Conservation (phyloP, 345 rosid genomes). For the Salix caprea region DNA sequence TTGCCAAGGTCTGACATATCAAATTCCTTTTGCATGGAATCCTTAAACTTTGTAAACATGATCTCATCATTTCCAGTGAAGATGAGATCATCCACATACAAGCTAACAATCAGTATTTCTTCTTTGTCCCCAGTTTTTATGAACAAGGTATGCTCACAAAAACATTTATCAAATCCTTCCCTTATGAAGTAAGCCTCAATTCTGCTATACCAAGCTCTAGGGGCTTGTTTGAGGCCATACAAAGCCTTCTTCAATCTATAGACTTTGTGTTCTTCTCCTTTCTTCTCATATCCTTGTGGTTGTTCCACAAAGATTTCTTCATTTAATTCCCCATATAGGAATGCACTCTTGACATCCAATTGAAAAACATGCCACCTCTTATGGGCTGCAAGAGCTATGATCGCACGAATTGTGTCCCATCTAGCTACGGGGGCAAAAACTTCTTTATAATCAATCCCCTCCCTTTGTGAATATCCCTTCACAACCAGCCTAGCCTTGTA, state of each 20-base stretch:
- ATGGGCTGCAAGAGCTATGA: background rate
- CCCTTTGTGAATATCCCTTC: background rate
- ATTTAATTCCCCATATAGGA: background rate
- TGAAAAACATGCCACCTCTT: background rate
- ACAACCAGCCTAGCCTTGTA: background rate
- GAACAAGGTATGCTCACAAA: background rate
- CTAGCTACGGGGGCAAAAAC: background rate
- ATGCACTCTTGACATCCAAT: background rate
- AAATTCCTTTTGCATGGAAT: background rate
- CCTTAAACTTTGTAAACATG: background rate
- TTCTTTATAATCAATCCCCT: background rate
- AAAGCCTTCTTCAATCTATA: background rate
- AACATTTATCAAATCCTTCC: background rate
- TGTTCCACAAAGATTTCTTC: background rate
- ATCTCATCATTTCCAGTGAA: background rate
- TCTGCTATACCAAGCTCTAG: background rate
- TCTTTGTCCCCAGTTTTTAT: background rate
- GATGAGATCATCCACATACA: background rate
- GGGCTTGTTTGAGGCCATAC: background rate
- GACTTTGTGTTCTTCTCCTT: background rate
- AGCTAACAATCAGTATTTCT: background rate
- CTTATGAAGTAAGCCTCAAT: background rate
- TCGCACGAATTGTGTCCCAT: background rate
- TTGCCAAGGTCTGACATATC: background rate
- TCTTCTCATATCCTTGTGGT: background rate